Conservation (phyloP, 1,284 basidiomycete species). For the Blastosporella zonata region DNA sequence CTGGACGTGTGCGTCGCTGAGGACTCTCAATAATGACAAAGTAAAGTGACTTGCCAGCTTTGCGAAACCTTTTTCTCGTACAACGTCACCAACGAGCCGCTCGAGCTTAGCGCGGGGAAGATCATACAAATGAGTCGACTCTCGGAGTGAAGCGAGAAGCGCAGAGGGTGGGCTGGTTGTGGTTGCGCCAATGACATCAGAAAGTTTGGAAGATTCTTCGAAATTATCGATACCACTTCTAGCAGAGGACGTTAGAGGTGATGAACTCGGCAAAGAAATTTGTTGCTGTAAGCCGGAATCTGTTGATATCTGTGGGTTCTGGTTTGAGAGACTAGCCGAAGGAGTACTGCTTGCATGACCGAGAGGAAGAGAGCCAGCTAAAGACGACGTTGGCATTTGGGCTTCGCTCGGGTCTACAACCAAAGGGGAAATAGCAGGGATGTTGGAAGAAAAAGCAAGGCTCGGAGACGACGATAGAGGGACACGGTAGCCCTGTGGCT, state of each 20-base stretch:
- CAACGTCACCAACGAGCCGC: constrained; percentile 45
- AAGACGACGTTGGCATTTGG: not conserved
- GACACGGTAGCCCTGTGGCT: not conserved
- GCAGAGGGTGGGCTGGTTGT: constrained; percentile 19
- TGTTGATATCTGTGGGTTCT: not conserved
- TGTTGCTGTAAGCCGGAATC: constrained; percentile 13
- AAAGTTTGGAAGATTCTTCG: not conserved
- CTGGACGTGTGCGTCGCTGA: constrained; percentile 21
- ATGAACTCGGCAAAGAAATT: constrained; percentile 15
- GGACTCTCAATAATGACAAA: not conserved
- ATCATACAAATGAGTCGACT: constrained; percentile 43
- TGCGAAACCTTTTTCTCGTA: constrained; percentile 57
- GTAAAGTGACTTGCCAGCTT: constrained; percentile 37
- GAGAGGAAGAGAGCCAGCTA: not conserved
- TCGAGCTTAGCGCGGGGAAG: constrained; percentile 46
- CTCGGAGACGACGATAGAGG: constrained; percentile 12
- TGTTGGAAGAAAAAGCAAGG: constrained; percentile 3
- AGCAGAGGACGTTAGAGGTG: constrained; percentile 17
- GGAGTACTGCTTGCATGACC: not conserved
- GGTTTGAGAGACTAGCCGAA: not conserved
- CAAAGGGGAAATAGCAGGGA: constrained; percentile 4
- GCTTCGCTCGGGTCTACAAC: constrained; percentile 6
- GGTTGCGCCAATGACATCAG: not conserved
- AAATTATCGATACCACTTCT: constrained; percentile 5
- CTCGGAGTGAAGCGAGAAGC: constrained; percentile 36